Conservation (phyloP, 1,139 yeast species). For the Zygosaccharomyces sapae region DNA sequence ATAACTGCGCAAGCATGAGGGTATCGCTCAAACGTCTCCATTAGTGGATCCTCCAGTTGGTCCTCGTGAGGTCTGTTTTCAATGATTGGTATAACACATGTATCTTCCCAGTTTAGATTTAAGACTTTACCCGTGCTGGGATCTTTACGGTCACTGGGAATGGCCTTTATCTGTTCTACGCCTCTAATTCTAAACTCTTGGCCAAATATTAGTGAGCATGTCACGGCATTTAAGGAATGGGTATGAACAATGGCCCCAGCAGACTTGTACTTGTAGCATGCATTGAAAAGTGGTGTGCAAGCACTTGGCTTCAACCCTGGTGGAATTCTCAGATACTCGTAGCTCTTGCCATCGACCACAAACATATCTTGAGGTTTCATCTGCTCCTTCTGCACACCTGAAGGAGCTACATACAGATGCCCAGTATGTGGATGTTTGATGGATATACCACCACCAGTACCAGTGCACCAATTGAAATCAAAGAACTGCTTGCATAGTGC, state of each 20-base stretch:
- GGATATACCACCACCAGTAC: slow-evolving; percentile 94
- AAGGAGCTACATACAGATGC: slow-evolving; percentile 76
- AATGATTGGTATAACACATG: slow-evolving; percentile 78
- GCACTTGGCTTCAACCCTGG: slow-evolving; percentile 77
- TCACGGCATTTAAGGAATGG: slow-evolving; percentile 84
- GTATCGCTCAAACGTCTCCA: slow-evolving; percentile 57
- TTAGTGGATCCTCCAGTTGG: slow-evolving; percentile 66
- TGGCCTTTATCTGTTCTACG: slow-evolving; percentile 89
- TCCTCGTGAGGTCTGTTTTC: slow-evolving; percentile 89
- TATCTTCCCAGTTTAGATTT: slow-evolving; percentile 63
- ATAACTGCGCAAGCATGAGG: slow-evolving; percentile 82
- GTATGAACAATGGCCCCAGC: slow-evolving; percentile 97
- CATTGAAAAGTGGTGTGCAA: slow-evolving; percentile 83
- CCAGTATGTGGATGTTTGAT: slow-evolving; percentile 55
- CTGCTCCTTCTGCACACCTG: slow-evolving; percentile 92
- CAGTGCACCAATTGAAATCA: slow-evolving; percentile 86
- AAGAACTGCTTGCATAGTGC: slow-evolving; percentile 75
- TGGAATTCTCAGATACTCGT: slow-evolving; percentile 59
- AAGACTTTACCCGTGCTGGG: slow-evolving; percentile 33
- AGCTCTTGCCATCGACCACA: slow-evolving; percentile 58
- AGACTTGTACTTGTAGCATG: slow-evolving; percentile 64
- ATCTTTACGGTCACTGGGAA: slow-evolving; percentile 64
- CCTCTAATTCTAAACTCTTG: slow-evolving; percentile 71
- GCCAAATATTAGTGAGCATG: slow-evolving; percentile 68
- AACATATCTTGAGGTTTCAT: slow-evolving; percentile 80